A percentile compares a stretch with the other conserved stretches of the same genome.
Evolutionary conservation across 495 filamentous ascomycete species (phyloP).

Genomic region (Amniculicola lignicola): DNA sequence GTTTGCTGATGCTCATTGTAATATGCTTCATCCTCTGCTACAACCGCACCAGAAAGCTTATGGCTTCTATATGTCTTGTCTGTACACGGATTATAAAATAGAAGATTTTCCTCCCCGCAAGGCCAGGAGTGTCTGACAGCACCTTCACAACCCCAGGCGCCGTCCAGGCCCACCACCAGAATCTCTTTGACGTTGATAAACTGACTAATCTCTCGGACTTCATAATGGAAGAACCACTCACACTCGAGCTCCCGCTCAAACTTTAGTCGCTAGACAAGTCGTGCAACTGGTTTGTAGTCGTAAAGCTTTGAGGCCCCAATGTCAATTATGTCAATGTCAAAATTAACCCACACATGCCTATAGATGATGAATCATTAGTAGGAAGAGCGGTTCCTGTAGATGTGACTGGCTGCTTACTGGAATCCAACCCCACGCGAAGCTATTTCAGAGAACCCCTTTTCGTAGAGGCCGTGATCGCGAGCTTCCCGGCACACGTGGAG

Average conservation of each 20-base stretch:
- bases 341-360: conserved; percentile 7
- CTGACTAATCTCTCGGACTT: background rate
- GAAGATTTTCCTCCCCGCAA: conserved; percentile 14
- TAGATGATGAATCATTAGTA: background rate
- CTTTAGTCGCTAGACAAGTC: background rate
- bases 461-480: conserved; percentile 4
- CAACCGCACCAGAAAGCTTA: no score
- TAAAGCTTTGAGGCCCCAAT: background rate
- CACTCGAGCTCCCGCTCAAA: background rate
- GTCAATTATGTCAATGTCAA: conserved; percentile 9
- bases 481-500: conserved; percentile 13
- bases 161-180: conserved; percentile 4
- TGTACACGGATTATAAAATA: no score
- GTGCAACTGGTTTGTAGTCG: background rate
- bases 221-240: conserved; percentile 3
- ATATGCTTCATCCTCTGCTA: no score
- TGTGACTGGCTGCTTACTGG: background rate
- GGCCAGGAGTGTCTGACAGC: conserved; percentile 1
- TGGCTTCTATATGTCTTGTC: no score
- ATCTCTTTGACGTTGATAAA: conserved; percentile 18
- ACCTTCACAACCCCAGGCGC: background rate
- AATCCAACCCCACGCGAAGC: background rate
- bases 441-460: conserved; percentile 10
- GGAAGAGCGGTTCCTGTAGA: background rate
- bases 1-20: no score